Base-by-base conservation (phyloP, 768 basidiomycete species). In the Suillus paluster region DNA sequence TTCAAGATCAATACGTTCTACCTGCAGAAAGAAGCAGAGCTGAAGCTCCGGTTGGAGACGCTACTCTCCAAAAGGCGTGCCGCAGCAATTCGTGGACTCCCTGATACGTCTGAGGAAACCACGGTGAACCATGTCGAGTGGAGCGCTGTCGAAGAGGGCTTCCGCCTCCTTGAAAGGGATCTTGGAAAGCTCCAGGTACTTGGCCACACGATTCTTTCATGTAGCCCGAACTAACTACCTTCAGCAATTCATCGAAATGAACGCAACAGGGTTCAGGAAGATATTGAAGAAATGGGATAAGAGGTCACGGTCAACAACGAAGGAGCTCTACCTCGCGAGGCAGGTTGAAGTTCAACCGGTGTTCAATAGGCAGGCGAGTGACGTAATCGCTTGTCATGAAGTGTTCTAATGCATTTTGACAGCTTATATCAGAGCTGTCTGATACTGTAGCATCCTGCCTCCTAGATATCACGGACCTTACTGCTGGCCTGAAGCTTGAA, bases 201-300 rank as follows among this genome's bases (percentile, higher is more conserved):
- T 69, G 60, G 61, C 30, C 17, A 53, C 38, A 57, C 57, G 61
- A 58, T 66, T 57, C 60, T 57, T 44, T 27, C 55, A 36, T 66
- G 58, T 63, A 58, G 61, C 45, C 66, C 67, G 66, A 70, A 61
- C 66, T 64, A 44, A 67, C 69, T 59, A 48, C 46, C 65, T 71
- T 61, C 71, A 96, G 95, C 92, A 95, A 85, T 99, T 96, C 70
- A 88, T 99, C 64, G 97, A 99, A 77, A 91, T 97, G 70, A 99
- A 99, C 73, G 97, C 92, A 7, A 94, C 89, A 11, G 97, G 95
- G 4, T 99, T 99, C 74, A 86, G 96, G 49, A 99, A 99, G 75
- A 98, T 99, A 53, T 77, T 98, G 64, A 99, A 99, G 73, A 99
- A 99, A 74, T 99, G 94, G 84, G 97, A 99, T 77, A 99, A 99